Evolutionary conservation across 164 flowering plant genomes (phyloP).

Genomic region (Dillenia suffruticosa): DNA sequence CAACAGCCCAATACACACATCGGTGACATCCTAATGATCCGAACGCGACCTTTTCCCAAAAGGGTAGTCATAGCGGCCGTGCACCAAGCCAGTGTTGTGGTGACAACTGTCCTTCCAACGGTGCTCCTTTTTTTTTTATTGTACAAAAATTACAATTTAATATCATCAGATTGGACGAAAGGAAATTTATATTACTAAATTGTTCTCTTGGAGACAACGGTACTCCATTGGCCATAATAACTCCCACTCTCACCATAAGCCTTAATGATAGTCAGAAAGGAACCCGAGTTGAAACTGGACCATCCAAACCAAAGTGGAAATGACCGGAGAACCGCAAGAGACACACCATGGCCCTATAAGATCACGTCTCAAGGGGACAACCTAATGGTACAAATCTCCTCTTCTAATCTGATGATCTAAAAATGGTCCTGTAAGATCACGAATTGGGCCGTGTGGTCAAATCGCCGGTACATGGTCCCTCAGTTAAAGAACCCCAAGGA

Average conservation of each 20-base stretch:
- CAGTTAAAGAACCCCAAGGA: slow-evolving; percentile 28
- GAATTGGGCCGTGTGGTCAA: too few species aligned
- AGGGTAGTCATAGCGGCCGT: slow-evolving; percentile 23
- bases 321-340: slow-evolving; percentile 23
- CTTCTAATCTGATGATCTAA: too few species aligned
- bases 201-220: too few species aligned
- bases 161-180: too few species aligned
- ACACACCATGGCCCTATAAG: slow-evolving; percentile 26
- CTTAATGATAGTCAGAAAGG: slow-evolving; percentile 22
- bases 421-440: slow-evolving; percentile 9
- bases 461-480: slow-evolving; percentile 23
- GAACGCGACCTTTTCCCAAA: slow-evolving; percentile 18
- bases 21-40: slow-evolving; percentile 26
- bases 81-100: slow-evolving; percentile 26
- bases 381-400: slow-evolving; percentile 25
- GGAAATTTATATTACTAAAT: too few species aligned
- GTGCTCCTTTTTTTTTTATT: too few species aligned
- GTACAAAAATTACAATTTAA: too few species aligned
- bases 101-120: slow-evolving; percentile 27
- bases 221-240: slow-evolving; percentile 28
- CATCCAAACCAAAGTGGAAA: slow-evolving; percentile 32
- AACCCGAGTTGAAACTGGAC: slow-evolving; percentile 34
- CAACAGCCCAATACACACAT: slow-evolving; percentile 27
- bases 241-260: slow-evolving; percentile 12
- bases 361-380: slow-evolving; percentile 19